phyloP scores from a whole-genome alignment of 306 rosid species.

The Rosa chinensis region DNA sequence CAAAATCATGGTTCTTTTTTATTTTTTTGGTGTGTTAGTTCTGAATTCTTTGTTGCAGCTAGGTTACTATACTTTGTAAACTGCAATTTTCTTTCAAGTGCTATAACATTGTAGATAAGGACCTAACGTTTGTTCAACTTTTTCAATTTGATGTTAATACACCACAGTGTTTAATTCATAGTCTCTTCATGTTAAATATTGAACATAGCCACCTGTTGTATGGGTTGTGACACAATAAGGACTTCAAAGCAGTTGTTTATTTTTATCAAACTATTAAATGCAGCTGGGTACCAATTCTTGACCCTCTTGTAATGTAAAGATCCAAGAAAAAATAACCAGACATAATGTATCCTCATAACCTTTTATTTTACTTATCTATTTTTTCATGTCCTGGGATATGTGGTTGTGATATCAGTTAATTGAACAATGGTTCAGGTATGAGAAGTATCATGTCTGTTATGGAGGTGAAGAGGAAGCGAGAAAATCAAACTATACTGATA shows the following conservation, averaged over 20 bases:
- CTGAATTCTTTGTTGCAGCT: background rate
- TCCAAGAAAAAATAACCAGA: background rate
- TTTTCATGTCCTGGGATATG: background rate
- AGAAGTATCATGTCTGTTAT: conserved; percentile 81
- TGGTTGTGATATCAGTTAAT: conserved; percentile 9
- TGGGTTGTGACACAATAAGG: background rate
- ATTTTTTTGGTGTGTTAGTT: background rate
- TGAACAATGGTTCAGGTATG: conserved; percentile 64
- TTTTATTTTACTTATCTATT: background rate
- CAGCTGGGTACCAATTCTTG: background rate
- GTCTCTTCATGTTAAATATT: background rate
- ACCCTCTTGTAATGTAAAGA: background rate
- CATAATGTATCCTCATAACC: background rate
- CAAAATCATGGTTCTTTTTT: background rate
- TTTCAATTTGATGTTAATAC: background rate
- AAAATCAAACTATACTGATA: conserved; percentile 78
- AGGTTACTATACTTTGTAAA: background rate
- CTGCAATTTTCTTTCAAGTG: background rate
- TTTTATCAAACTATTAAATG: background rate
- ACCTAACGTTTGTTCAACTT: background rate
- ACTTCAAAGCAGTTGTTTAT: background rate
- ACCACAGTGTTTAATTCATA: no score
- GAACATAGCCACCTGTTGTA: background rate
- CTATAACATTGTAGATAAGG: background rate
- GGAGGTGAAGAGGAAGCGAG: conserved; percentile 89